Evolutionary conservation across 2,329 filamentous ascomycete genomes (phyloP).

Genomic region (Grosmannia penicillata): DNA sequence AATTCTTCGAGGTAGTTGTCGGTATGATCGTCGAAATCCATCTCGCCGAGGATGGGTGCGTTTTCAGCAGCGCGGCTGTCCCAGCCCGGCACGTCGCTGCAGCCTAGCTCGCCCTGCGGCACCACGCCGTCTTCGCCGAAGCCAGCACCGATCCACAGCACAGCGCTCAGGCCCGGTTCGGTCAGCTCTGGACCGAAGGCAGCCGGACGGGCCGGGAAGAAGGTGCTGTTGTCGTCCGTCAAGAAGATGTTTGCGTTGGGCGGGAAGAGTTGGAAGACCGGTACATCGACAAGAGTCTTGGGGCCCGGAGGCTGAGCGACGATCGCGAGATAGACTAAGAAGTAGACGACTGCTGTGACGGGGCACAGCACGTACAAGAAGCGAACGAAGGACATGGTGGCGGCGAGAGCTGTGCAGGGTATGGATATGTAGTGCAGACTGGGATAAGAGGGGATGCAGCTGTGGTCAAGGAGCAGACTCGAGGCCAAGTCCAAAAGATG

Average conservation of each 20-base stretch:
- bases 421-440: background rate
- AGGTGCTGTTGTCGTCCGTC: constrained; percentile 95
- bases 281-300: background rate
- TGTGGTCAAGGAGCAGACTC: too few species aligned
- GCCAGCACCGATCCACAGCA: constrained; percentile 85
- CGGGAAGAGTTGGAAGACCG: constrained; percentile 67
- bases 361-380: constrained; percentile 4
- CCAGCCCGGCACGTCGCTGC: constrained; percentile 89
- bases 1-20: constrained; percentile 66
- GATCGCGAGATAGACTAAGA: constrained; percentile 1
- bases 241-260: constrained; percentile 92
- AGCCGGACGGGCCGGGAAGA: constrained; percentile 84
- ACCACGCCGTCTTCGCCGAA: constrained; percentile 67
- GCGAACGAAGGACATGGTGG: constrained; percentile 2
- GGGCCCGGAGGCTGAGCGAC: background rate
- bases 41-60: constrained; percentile 24
- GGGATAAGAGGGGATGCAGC: too few species aligned
- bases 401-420: background rate
- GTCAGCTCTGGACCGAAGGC: constrained; percentile 79
- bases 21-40: constrained; percentile 53
- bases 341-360: constrained; percentile 3
- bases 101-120: constrained; percentile 76
- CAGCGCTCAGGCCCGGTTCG: constrained; percentile 63
- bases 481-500: too few species aligned
- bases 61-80: constrained; percentile 31